These are phyloP conservation scores for Pisolithus thermaeus DNA, from an alignment of 1,284 basidiomycete species.

Conservation along the genomic window DNA sequence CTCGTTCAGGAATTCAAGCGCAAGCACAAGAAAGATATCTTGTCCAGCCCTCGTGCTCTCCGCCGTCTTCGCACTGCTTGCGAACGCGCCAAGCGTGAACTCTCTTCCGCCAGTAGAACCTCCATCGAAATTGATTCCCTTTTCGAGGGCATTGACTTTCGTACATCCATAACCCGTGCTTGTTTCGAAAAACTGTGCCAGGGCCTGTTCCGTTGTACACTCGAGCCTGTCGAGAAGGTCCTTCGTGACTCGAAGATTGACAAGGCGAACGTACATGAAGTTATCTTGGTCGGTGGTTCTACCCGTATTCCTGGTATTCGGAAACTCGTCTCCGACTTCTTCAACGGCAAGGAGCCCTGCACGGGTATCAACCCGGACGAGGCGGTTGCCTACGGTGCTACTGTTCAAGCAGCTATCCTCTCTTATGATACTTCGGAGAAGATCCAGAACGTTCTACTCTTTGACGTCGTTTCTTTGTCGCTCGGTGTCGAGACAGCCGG, in stretches of 20 bases:
- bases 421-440: conserved; percentile 69
- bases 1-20: conserved; percentile 92
- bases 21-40: conserved; percentile 89
- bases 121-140: conserved; percentile 90
- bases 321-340: conserved; percentile 92
- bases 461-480: conserved; percentile 92
- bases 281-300: conserved; percentile 93
- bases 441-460: conserved; percentile 82
- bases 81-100: conserved; percentile 96
- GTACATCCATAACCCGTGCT: conserved; percentile 93
- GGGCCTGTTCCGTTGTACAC: conserved; percentile 97
- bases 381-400: conserved; percentile 94
- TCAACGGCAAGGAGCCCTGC: conserved; percentile 75
- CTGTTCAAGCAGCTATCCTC: conserved; percentile 96
- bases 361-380: conserved; percentile 96
- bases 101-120: conserved; percentile 84
- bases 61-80: conserved; percentile 98
- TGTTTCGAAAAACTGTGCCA: conserved; percentile 99
- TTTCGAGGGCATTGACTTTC: conserved; percentile 95
- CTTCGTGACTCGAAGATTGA: conserved; percentile 30
- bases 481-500: conserved; percentile 98
- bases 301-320: conserved; percentile 99
- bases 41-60: conserved; percentile 83
- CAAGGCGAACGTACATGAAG: conserved; percentile 5
- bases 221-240: conserved; percentile 99